Conservation (phyloP, 2,329 filamentous ascomycete genomes). For the Calonectria leucothoes region DNA sequence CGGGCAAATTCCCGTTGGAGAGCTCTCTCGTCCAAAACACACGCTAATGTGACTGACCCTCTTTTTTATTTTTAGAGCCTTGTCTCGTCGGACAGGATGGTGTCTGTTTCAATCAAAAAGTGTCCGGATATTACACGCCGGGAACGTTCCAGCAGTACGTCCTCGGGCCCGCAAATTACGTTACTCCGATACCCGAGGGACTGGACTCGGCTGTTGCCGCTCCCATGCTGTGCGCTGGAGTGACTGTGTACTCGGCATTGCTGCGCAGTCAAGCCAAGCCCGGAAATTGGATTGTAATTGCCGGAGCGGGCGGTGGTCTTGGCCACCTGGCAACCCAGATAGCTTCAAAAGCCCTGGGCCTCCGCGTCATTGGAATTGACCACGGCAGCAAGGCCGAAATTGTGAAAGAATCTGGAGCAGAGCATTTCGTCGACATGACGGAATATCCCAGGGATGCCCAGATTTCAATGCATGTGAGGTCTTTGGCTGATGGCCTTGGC, state of each 20-base stretch:
- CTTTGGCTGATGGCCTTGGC: background rate
- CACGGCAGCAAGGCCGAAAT: background rate
- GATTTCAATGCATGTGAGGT: background rate
- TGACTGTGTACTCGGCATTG: conserved; percentile 13
- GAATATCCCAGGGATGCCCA: background rate
- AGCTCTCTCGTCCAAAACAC: background rate
- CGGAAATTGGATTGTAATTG: conserved; percentile 10
- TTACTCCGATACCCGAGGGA: conserved; percentile 15
- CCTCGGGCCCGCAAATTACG: conserved; percentile 1
- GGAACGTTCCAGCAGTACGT: conserved; percentile 19
- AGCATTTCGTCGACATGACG: conserved; percentile 5
- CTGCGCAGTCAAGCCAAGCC: background rate
- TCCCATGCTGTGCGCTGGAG: conserved; percentile 8
- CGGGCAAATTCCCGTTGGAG: no score
- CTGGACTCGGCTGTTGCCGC: conserved; percentile 4
- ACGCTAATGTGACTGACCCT: background rate
- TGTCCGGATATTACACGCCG: conserved; percentile 8
- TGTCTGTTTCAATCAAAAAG: conserved; percentile 1
- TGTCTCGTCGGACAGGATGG: conserved; percentile 5
- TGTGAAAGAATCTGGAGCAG: conserved; percentile 1
- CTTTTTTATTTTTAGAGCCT: background rate
- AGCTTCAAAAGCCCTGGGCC: background rate
- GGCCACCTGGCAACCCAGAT: conserved; percentile 13
- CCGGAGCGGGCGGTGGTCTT: conserved; percentile 13
- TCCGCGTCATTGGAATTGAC: conserved; percentile 13